phyloP scores from a whole-genome alignment of 805 yeast species.

The Wickerhamomyces tratensis region DNA sequence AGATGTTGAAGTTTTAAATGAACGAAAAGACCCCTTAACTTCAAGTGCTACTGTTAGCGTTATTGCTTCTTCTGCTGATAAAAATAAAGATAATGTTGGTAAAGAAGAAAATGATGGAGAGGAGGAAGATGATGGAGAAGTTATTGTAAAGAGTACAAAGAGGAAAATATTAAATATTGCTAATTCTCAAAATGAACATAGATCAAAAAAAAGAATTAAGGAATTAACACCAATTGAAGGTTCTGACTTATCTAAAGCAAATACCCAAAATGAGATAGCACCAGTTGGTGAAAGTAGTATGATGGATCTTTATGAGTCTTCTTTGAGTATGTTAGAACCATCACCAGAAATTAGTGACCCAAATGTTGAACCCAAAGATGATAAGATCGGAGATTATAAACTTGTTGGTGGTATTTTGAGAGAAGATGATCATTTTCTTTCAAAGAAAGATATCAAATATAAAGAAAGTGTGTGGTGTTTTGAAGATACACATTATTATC shows the following conservation, averaged over 20 bases:
- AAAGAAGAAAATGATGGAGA: not conserved
- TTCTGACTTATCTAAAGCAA: not conserved
- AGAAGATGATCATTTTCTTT: constrained; percentile 7
- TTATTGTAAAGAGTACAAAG: not conserved
- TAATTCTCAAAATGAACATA: not conserved
- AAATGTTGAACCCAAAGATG: too few relatives aligned
- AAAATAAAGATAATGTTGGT: not conserved
- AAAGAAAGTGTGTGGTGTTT: constrained; percentile 43
- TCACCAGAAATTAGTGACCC: too few relatives aligned
- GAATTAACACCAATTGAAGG: too few relatives aligned
- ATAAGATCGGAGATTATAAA: too few relatives aligned
- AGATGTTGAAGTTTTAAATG: too few relatives aligned
- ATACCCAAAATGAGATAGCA: not conserved
- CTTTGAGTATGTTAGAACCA: too few relatives aligned
- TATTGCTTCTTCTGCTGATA: not conserved
- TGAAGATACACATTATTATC: constrained; percentile 36
- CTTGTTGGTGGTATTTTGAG: not conserved
- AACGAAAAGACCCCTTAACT: too few relatives aligned
- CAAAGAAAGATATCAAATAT: constrained; percentile 20
- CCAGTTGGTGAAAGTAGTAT: constrained; percentile 2
- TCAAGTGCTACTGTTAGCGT: too few relatives aligned
- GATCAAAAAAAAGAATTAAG: too few relatives aligned
- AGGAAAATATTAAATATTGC: not conserved
- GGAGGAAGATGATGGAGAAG: not conserved
- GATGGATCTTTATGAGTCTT: not conserved